Evolutionary conservation across 2,329 filamentous ascomycete species (phyloP), one percentile per base, ranked within the genome.

Genomic region (Penicillium corylophilum): DNA sequence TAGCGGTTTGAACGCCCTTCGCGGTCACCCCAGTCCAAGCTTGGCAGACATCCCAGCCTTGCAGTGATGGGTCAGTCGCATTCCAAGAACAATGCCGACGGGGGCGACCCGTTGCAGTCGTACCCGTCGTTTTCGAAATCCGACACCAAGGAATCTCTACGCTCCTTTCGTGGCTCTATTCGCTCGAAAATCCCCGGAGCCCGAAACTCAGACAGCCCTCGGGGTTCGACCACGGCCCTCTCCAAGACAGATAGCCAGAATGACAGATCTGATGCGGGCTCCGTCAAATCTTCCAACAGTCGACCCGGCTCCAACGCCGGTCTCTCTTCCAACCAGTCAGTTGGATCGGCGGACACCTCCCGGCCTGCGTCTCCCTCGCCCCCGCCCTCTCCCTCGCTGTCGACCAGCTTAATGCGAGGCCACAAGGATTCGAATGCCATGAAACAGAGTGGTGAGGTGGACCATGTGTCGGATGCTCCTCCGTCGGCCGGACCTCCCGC

Each of bases 61-160:
- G 61, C 64, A 63, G 70, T 60, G 53, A 78, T 79, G 77, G 77
- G 77, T 67, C 75, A 79, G 68, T 74, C 76, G 67, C 77, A 78
- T 69, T 79, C 77, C 62, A 79, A 79, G 66, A 74, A 75, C 63
- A 77, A 74, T 54, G 81, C 82, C 66, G 82, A 79, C 63, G 78
- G 79, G 46, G 72, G 74, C 58, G 84, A 88, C 33, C 79, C 82
- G 55, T 77, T 96, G 53, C 87, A 90, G 71, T 89, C 90, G 26
- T 95, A 94, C 72, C 93, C 92, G 24, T 96, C 93, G 24, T 93
- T 97, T 70, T 89, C 87, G 75, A 88, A 88, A 70, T 90, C 91
- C 50, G 93, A 97, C 69, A 97, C 93, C 24, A 93, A 92, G 71
- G 92, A 96, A 60, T 96, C 91, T 6, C 84, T 88, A 28, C 88